Evolutionary conservation across 352 stramenopile genomes (phyloP), one percentile per base, ranked within the genome.

Genomic region (Pythium rishiriense): DNA sequence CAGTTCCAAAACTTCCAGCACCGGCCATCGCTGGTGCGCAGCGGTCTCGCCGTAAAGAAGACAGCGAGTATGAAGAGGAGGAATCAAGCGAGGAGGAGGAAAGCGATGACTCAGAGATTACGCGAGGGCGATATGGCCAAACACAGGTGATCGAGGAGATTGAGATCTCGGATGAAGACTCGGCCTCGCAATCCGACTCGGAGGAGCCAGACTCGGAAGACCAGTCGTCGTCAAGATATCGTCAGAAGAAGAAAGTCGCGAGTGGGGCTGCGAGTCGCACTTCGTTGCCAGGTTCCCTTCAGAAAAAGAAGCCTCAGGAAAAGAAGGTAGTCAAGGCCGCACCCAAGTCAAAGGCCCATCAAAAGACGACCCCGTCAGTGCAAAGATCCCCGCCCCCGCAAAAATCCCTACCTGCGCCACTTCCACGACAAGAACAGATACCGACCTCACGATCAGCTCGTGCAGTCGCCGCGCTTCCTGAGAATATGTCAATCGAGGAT

Each of bases 401-500:
- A 19, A 4, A 45, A 31, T 15, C 31, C 12, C 15, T 35, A 19
- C 21, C n/a, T 11, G 22, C 43, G 21, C 31, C 28, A 10, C 43
- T 14, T 2, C 17, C 28, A 43, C 39, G 39, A 22, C 46, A 33
- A 14, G n/a, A 39, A 4, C 31, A 29, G 1, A 22, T 64, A 11
- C 26, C 61, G 48, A 24, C 26, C 17, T 24, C 43, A 0, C 51
- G 45, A 58, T 62, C 45, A 73, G 62, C 66, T 47, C 51, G 59
- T 3, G 29, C 64, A 11, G 74, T 85, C 24, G 59, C 45, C 21
- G 21, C 59, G 6, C 45, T 60, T 10, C 72, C 64, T 9, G 73
- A 87, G 56, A 68, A 59, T 1, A 76, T 87, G 64, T 77, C 54
- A 17, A 65, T 81, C 45, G 71, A 70, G 24, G 78, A 87, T 54